Evolutionary conservation across 257 asterid genomes (phyloP).

Genomic region (Solanum infundibuliforme): DNA sequence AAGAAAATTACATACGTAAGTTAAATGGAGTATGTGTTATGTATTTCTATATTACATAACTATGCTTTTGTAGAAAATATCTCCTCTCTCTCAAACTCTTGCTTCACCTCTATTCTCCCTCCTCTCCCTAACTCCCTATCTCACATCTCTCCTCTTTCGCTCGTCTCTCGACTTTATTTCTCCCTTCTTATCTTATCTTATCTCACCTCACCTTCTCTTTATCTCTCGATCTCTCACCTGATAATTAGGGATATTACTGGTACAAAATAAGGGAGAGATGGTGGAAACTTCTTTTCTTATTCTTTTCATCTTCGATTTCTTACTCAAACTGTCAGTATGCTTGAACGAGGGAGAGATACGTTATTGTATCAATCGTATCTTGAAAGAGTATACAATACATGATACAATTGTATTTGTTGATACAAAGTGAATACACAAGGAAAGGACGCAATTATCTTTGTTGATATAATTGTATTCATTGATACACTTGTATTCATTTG

Average conservation of each 20-base stretch:
- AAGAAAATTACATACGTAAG: not conserved
- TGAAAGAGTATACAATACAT: not conserved
- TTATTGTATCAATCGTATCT: not conserved
- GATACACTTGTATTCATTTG: not conserved
- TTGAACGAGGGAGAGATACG: not conserved
- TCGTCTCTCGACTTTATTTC: too few species aligned
- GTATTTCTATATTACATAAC: not conserved
- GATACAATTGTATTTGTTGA: not conserved
- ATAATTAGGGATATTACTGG: not conserved
- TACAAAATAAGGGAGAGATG: not conserved
- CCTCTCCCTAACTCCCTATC: not conserved
- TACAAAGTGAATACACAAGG: not conserved
- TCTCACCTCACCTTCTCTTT: not conserved
- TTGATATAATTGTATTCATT: not conserved
- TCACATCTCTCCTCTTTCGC: too few species aligned
- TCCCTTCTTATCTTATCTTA: not conserved
- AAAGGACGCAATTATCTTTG: not conserved
- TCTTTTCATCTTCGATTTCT: not conserved
- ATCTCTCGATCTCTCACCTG: not conserved
- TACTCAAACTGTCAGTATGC: rapidly evolving
- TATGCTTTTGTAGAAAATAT: not conserved
- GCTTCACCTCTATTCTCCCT: not conserved
- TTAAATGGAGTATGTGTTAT: not conserved
- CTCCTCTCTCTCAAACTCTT: not conserved
- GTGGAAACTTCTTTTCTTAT: not conserved